phyloP scores from a whole-genome alignment of 768 basidiomycete genomes.

The Russula sp. region DNA sequence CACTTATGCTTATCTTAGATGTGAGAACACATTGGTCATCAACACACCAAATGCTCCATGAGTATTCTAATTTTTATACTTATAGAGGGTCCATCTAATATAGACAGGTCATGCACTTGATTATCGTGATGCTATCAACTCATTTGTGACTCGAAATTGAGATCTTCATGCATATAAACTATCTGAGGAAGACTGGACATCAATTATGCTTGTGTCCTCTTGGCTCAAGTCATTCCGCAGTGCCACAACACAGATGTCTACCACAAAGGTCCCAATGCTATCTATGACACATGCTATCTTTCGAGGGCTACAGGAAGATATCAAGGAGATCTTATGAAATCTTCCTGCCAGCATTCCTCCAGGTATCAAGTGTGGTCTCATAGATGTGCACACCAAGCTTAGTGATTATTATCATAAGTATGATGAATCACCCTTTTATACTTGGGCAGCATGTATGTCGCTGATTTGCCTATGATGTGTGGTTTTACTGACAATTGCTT shows the following conservation, averaged over 20 bases:
- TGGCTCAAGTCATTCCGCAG: not conserved
- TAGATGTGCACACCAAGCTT: not conserved
- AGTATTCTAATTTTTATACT: too few relatives aligned
- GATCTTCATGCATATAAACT: too few relatives aligned
- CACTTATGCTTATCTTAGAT: too few relatives aligned
- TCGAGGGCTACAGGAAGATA: not conserved
- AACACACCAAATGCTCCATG: too few relatives aligned
- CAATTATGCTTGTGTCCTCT: too few relatives aligned
- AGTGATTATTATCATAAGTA: not conserved
- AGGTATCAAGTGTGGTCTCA: not conserved
- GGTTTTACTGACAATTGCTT: not conserved
- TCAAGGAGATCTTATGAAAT: fast-evolving
- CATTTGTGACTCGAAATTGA: too few relatives aligned
- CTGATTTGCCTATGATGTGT: too few relatives aligned
- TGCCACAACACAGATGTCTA: not conserved
- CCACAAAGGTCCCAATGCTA: not conserved
- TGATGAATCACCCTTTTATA: not conserved
- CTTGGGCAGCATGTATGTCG: not conserved
- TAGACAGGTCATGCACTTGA: too few relatives aligned
- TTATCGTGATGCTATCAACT: too few relatives aligned
- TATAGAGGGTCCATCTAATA: too few relatives aligned
- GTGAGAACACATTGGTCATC: too few relatives aligned
- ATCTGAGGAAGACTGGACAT: too few relatives aligned
- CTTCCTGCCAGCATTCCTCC: not conserved
- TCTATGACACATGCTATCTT: not conserved